Percentiles rank a stretch among this genome's conserved stretches.
Evolutionary conservation across 768 basidiomycete genomes (phyloP).

Genomic region (Rhodotorula diobovata): DNA sequence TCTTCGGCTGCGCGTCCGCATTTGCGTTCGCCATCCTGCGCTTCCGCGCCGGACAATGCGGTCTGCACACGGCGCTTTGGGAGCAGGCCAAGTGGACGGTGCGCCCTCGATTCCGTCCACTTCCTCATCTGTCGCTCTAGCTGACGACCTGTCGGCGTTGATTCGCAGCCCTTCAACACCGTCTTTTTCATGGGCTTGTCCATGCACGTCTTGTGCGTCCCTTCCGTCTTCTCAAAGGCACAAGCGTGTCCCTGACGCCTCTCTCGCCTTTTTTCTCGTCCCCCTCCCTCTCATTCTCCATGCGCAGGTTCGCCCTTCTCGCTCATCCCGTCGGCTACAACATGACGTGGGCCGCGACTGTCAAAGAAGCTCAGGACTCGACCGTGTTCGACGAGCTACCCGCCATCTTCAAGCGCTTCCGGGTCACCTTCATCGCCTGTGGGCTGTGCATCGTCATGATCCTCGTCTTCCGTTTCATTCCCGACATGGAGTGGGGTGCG

Average conservation of each 20-base stretch:
- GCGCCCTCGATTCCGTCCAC: neutral
- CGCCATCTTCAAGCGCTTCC: conserved; percentile 72
- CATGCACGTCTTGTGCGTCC: neutral
- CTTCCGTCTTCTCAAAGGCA: neutral
- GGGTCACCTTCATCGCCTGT: conserved; percentile 55
- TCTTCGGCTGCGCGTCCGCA: conserved; percentile 24
- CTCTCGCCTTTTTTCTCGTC: neutral
- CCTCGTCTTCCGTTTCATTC: conserved; percentile 48
- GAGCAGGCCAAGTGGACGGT: conserved; percentile 29
- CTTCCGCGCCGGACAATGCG: conserved; percentile 12
- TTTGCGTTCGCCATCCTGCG: conserved; percentile 24
- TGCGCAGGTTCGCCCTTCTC: neutral
- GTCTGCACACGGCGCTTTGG: neutral
- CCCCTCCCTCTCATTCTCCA: neutral
- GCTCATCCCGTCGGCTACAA: conserved; percentile 55
- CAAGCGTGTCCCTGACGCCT: too few species aligned
- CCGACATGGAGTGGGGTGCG: conserved; percentile 9
- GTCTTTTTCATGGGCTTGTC: neutral
- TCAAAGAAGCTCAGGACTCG: conserved; percentile 77
- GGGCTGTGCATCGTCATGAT: conserved; percentile 55
- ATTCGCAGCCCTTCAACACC: neutral
- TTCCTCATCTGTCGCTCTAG: too few species aligned
- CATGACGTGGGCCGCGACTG: conserved; percentile 65
- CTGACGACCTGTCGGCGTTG: neutral
- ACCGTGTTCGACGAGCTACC: conserved; percentile 91